Conservation (phyloP, 2,329 filamentous ascomycete species). For the Diaporthe ilicicola region DNA sequence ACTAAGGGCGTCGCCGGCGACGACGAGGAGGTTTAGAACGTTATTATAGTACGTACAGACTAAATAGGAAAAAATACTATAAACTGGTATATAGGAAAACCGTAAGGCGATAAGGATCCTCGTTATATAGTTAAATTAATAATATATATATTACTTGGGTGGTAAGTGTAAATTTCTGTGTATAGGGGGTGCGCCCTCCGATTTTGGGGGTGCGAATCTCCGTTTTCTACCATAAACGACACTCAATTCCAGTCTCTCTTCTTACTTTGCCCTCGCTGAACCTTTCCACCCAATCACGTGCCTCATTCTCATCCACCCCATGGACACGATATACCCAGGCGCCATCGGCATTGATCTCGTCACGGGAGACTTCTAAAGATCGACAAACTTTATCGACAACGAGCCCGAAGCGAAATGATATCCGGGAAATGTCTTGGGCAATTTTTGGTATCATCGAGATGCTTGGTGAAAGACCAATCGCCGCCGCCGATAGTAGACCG, state of each 20-base stretch:
- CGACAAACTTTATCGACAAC: conserved; percentile 1
- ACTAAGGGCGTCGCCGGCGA: too few species aligned
- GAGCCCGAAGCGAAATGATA: not conserved
- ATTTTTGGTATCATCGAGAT: not conserved
- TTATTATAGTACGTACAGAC: too few species aligned
- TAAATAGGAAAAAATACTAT: too few species aligned
- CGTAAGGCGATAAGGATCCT: too few species aligned
- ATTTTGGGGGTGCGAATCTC: too few species aligned
- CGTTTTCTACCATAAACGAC: too few species aligned
- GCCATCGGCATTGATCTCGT: conserved; percentile 4
- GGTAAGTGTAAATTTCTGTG: accelerated
- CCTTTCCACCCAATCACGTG: not conserved
- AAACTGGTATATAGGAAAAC: too few species aligned
- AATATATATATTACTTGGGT: too few species aligned
- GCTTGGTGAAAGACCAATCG: not conserved
- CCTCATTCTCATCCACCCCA: not conserved
- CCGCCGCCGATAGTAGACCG: not conserved
- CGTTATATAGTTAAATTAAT: too few species aligned
- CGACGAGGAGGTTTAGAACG: too few species aligned
- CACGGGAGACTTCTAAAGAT: not conserved
- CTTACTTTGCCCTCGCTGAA: not conserved
- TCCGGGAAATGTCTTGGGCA: not conserved
- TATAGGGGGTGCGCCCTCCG: too few species aligned
- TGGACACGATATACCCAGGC: not conserved
- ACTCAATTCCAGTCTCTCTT: too few species aligned